Evolutionary conservation across 208 protist genomes (phyloP).

Genomic region (Blechomonas ayalai): DNA sequence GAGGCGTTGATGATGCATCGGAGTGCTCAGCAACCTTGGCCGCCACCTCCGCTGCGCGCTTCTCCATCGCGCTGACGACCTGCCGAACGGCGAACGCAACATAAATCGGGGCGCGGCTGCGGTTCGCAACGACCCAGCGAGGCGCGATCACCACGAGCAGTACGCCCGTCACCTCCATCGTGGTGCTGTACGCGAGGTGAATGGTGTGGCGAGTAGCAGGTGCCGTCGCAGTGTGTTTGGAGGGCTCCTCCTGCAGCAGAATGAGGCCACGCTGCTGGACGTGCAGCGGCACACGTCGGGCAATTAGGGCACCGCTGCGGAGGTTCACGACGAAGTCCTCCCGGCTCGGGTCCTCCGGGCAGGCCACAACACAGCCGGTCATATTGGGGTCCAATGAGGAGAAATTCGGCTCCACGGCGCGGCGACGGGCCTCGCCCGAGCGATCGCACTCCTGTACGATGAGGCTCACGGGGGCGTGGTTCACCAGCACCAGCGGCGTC

Average conservation of each 20-base stretch:
- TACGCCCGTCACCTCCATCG: slow-evolving; percentile 45
- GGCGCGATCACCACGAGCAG: slow-evolving; percentile 69
- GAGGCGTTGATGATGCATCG: not conserved
- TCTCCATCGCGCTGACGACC: slow-evolving; percentile 27
- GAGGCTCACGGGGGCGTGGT: slow-evolving; percentile 64
- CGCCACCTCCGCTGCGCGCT: slow-evolving; percentile 18
- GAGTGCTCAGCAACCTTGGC: slow-evolving; percentile 11
- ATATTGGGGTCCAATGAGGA: slow-evolving; percentile 40
- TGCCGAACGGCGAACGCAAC: slow-evolving; percentile 32
- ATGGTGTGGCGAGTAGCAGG: slow-evolving; percentile 13
- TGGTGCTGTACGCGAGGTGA: slow-evolving; percentile 62
- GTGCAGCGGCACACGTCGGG: slow-evolving; percentile 60
- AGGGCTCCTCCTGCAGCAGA: slow-evolving; percentile 45
- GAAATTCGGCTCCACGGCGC: slow-evolving; percentile 37
- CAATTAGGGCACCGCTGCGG: slow-evolving; percentile 20
- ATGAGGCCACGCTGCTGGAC: slow-evolving; percentile 72
- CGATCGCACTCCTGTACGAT: slow-evolving; percentile 40
- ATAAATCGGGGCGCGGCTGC: slow-evolving; percentile 46
- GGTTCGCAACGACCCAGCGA: slow-evolving; percentile 84
- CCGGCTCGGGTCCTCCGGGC: slow-evolving; percentile 23
- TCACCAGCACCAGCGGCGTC: slow-evolving; percentile 63
- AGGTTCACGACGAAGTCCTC: slow-evolving; percentile 78
- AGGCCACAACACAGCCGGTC: slow-evolving; percentile 41
- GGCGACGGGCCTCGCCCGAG: not conserved
- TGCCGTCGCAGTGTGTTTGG: not conserved